Evolutionary conservation across 768 basidiomycete genomes (phyloP), one percentile per base, ranked within the genome.

Genomic region (Omphalotus guepiniiformis): DNA sequence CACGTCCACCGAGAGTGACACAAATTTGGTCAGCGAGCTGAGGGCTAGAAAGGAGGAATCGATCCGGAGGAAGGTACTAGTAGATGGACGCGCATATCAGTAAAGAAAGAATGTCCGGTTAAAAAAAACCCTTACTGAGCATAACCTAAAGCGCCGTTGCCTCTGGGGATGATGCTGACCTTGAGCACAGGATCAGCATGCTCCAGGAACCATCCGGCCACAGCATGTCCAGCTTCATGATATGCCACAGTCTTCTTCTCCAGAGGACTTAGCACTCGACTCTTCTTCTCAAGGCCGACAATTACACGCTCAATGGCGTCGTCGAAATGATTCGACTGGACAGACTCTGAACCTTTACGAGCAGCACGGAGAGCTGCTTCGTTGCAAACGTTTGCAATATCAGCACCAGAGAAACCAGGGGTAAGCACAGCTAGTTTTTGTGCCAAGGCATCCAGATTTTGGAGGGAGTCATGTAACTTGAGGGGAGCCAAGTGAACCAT

Each of bases 201-300:
- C 67, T 98, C 93, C 55, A 99, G 72, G 77, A 89, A 97, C 96
- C 96, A 99, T 3, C 96, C 96, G 59, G 91, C 94, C 37, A 98
- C 85, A 18, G 96, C 96, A 66, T 99, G 96, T 4, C 96, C 96
- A 19, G 96, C 96, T 73, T 99, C 96, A 61, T 99, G 96, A 64
- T 98, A 97, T 6, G 96, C 96, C 35, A 98, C 94, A 0, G 89
- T 97, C 71, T 85, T 94, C 83, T 99, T 99, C 77, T 99, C 96
- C 57, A 96, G 93, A 19, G 83, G 77, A 58, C 89, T 93, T 37
- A 99, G 73, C 23, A 98, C 88, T 49, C 94, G 75, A 54, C 87
- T 92, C 79, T 97, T 99, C 62, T 92, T 79, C 76, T 98, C 96
- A 57, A 98, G 69, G 25, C 96, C 96, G 47, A 93, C 95, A 53